Evolutionary conservation across 2,329 filamentous ascomycete species (phyloP), one percentile per base, ranked within the genome.

Genomic region (Parastagonospora nodorum): DNA sequence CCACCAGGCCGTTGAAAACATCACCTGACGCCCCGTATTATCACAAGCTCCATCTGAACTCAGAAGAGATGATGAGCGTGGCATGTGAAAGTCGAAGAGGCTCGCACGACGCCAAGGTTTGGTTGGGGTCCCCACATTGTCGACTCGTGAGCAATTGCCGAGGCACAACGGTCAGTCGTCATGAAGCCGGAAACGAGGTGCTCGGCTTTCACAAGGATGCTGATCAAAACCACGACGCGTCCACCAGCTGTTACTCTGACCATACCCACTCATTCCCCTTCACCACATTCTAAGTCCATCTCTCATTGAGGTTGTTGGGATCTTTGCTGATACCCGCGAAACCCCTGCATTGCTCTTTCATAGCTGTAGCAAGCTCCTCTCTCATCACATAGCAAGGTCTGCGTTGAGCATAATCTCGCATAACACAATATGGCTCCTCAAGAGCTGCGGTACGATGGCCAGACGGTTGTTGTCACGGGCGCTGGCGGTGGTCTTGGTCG

Each of bases 391-490:
- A 16, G 35, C 35, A 16, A 37, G 14, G 15, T 16, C 35, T 37
- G 14, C 6, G 4, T 37, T 42, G 35, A 40, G 42, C 41, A 32
- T 12, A 44, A 11, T 42, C 48, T 48, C 43, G 9, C 53, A 51
- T 35, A 42, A 42, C 45, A 57, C 57, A 71, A 49, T 48, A 74
- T 74, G 71, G 63, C 67, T 45, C 62, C 68, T 52, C 71, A 76
- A 75, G 73, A 79, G 59, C 79, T 96, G 70, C 84, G 91, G 68
- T 96, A 88, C 74, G 92, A 95, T 78, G 88, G 87, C 77, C 90
- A 94, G 82, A 91, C 90, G 63, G 89, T 92, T 66, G 90, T 96
- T 61, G 87, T 96, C 61, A 96, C 90, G 41, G 91, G 90, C 67
- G 90, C 90, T 57, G 90, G 90, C 58, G 90, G 88, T 74, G 90